A percentile compares a stretch with the other conserved stretches of the same genome.
These are phyloP conservation scores for Thymus mandschuricus DNA, from an alignment of 257 asterid species.

Conservation along the genomic window DNA sequence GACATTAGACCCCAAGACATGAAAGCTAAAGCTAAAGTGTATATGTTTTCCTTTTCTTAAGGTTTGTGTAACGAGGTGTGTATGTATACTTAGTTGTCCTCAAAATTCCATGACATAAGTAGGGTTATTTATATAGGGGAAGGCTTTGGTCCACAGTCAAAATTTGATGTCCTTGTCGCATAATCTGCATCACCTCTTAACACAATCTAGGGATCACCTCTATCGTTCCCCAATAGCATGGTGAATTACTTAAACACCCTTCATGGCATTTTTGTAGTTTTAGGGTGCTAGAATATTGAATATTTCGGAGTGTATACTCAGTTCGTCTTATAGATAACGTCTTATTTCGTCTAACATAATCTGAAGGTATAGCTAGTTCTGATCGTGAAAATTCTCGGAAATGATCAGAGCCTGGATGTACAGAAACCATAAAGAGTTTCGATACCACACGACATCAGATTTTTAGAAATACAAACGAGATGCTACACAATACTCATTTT, in stretches of 20 bases:
- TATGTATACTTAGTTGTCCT: conserved; percentile 29
- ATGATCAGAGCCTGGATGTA: not conserved
- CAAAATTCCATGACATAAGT: conserved; percentile 56
- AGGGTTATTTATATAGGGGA: conserved; percentile 61
- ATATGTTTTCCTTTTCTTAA: not conserved
- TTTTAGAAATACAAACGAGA: not conserved
- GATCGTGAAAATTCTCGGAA: not conserved
- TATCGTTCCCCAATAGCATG: conserved; percentile 18
- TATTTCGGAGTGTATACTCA: too few relatives aligned
- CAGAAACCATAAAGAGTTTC: too few relatives aligned
- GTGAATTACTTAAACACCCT: conserved; percentile 36
- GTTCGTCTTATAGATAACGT: too few relatives aligned
- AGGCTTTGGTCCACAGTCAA: conserved; percentile 38
- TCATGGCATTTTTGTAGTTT: too few relatives aligned
- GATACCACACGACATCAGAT: not conserved
- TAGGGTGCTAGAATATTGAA: not conserved
- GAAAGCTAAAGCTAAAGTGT: not conserved
- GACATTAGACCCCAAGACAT: conserved; percentile 57
- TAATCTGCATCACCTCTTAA: conserved; percentile 36
- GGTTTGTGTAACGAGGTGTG: conserved; percentile 16
- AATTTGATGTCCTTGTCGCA: conserved; percentile 48
- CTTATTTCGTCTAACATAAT: too few relatives aligned
- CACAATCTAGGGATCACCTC: conserved; percentile 39
- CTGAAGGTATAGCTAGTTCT: too few relatives aligned
- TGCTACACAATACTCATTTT: not conserved